Evolutionary conservation across 257 asterid genomes (phyloP).

Genomic region (Cinchona pubescens): DNA sequence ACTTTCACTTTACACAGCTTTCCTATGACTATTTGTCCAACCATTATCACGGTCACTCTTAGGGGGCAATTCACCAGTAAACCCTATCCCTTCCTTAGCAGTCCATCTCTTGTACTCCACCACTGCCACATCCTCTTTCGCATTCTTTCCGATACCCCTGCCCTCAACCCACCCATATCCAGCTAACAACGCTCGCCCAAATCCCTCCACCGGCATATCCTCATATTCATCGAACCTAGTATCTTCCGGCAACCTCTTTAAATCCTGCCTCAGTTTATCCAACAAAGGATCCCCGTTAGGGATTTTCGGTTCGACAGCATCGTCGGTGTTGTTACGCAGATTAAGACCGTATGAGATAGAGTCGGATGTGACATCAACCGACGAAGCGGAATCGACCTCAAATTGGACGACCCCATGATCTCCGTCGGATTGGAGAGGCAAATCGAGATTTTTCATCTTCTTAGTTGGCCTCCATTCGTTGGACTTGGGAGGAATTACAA

Average conservation of each 20-base stretch:
- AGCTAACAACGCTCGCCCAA: constrained; percentile 56
- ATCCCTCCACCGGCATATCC: constrained; percentile 80
- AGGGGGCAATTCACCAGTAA: constrained; percentile 36
- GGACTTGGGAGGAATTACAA: constrained; percentile 55
- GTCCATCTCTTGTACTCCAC: constrained; percentile 46
- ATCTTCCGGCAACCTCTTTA: constrained; percentile 59
- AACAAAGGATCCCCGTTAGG: no score
- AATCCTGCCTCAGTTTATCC: no score
- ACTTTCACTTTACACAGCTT: no score
- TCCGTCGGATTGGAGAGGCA: constrained; percentile 42
- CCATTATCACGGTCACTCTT: no score
- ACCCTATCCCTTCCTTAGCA: constrained; percentile 85
- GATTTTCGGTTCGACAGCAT: no score
- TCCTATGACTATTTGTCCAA: constrained; percentile 23
- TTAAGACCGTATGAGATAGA: constrained; percentile 64
- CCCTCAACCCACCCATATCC: constrained; percentile 92
- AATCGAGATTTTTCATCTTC: constrained; percentile 56
- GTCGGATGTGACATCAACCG: constrained; percentile 29
- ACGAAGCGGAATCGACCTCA: constrained; percentile 46
- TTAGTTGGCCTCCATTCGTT: constrained; percentile 58
- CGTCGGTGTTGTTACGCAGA: constrained; percentile 50
- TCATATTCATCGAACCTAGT: constrained; percentile 47
- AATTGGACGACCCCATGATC: constrained; percentile 46
- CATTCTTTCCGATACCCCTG: constrained; percentile 67
- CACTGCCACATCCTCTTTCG: constrained; percentile 60